Conservation (phyloP, 176 grass and related monocot genomes). For the Juncus inflexus region DNA sequence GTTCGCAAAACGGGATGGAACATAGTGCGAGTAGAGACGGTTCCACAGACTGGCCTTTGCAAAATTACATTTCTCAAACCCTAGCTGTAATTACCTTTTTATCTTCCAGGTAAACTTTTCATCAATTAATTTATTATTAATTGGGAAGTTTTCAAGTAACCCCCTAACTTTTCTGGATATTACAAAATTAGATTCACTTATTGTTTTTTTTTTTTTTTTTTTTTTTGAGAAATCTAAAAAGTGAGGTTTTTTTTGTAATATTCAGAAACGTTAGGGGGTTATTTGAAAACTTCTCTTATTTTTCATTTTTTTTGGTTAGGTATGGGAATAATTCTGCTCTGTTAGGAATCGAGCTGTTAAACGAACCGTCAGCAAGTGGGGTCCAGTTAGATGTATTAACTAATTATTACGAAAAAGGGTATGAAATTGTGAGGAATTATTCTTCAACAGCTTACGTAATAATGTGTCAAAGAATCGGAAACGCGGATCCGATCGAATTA, state of each 20-base stretch:
- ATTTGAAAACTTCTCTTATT: background rate
- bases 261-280: background rate
- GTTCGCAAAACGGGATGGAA: constrained; percentile 87
- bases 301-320: constrained; percentile 36
- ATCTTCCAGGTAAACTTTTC: constrained; percentile 55
- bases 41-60: constrained; percentile 63
- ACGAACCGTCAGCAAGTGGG: constrained; percentile 64
- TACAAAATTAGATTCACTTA: too few species aligned
- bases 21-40: constrained; percentile 94
- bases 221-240: too few species aligned
- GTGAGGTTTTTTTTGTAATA: too few species aligned
- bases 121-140: background rate
- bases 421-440: constrained; percentile 71
- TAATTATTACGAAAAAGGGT: constrained; percentile 69
- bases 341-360: constrained; percentile 78
- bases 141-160: background rate
- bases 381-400: constrained; percentile 55
- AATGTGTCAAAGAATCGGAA: constrained; percentile 86
- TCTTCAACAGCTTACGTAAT: constrained; percentile 70
- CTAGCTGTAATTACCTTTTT: constrained; percentile 70
- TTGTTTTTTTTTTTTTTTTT: too few species aligned
- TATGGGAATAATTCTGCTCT: constrained; percentile 60
- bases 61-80: constrained; percentile 57
- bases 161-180: background rate
- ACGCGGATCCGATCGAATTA: constrained; percentile 79